These are phyloP conservation scores for Globisporangium takayamanum DNA, from an alignment of 352 stramenopile genomes.

Conservation along the genomic window DNA sequence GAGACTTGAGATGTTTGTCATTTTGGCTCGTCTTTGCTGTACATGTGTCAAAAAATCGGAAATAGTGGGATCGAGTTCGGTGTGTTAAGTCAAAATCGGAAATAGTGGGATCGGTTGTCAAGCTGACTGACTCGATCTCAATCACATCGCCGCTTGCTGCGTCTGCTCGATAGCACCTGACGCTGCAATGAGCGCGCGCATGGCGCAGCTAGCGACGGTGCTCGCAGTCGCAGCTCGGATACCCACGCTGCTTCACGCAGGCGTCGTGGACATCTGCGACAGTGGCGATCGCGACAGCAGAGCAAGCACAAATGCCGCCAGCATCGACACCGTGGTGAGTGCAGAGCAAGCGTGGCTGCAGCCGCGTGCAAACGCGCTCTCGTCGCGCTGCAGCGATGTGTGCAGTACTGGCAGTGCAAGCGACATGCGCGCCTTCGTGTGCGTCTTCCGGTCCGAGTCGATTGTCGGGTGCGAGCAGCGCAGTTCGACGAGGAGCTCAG, in stretches of 20 bases:
- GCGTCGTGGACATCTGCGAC: neutral
- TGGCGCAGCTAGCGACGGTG: too few relatives aligned
- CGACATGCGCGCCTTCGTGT: neutral
- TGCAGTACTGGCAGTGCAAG: neutral
- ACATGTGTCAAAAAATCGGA: too few relatives aligned
- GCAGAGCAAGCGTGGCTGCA: conserved; percentile 1
- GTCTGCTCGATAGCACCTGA: too few relatives aligned
- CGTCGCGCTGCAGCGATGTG: conserved; percentile 4
- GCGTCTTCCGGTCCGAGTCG: conserved; percentile 5
- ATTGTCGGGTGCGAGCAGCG: neutral
- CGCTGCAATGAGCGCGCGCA: too few relatives aligned
- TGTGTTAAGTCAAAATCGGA: too few relatives aligned
- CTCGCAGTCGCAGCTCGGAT: too few relatives aligned
- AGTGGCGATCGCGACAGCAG: neutral
- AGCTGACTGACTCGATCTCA: too few relatives aligned
- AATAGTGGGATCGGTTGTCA: too few relatives aligned
- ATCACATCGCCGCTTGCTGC: too few relatives aligned
- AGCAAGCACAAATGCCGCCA: neutral
- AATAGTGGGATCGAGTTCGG: too few relatives aligned
- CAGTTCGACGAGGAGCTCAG: neutral
- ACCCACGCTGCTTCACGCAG: neutral
- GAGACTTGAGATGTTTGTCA: too few relatives aligned
- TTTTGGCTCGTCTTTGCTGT: too few relatives aligned
- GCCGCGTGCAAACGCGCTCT: conserved; percentile 3
- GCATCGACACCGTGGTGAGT: neutral